Evolutionary conservation across 2,329 filamentous ascomycete genomes (phyloP).

Genomic region (Penicillium griseofulvum): DNA sequence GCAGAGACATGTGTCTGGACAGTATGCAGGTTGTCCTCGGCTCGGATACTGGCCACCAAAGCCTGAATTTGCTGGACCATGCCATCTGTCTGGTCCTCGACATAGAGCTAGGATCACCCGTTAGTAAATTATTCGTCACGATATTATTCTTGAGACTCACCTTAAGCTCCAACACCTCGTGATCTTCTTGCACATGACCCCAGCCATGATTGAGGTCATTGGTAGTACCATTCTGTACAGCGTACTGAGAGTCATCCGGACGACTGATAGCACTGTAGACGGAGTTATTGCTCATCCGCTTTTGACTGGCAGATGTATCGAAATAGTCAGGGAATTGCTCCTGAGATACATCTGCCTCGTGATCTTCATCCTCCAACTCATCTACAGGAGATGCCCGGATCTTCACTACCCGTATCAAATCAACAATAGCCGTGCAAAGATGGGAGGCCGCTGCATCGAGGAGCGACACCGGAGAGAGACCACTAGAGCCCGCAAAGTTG

Average conservation of each 20-base stretch:
- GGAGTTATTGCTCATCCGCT: constrained; percentile 62
- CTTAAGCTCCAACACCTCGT: constrained; percentile 61
- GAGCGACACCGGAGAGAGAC: constrained; percentile 87
- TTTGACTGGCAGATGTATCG: constrained; percentile 52
- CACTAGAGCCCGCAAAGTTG: constrained; percentile 79
- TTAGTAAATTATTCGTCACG: constrained; percentile 4
- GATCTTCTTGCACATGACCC: constrained; percentile 41
- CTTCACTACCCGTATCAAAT: constrained; percentile 79
- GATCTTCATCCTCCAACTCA: constrained; percentile 75
- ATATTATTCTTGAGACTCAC: constrained; percentile 36
- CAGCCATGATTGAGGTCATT: constrained; percentile 41
- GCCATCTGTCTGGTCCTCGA: constrained; percentile 77
- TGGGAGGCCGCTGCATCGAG: constrained; percentile 92
- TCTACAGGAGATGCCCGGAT: constrained; percentile 71
- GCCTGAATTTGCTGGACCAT: constrained; percentile 78
- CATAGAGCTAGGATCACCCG: constrained; percentile 58
- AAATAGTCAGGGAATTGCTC: constrained; percentile 69
- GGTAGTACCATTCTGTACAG: constrained; percentile 26
- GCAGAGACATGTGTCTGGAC: constrained; percentile 68
- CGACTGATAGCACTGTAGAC: constrained; percentile 72
- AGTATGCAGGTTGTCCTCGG: constrained; percentile 60
- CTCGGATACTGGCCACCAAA: constrained; percentile 71
- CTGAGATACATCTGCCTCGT: constrained; percentile 62
- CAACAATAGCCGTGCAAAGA: constrained; percentile 79
- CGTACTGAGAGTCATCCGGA: constrained; percentile 44